These are phyloP conservation scores for Verticillium alfalfae DNA, from an alignment of 2,329 filamentous ascomycete species.

Conservation along the genomic window DNA sequence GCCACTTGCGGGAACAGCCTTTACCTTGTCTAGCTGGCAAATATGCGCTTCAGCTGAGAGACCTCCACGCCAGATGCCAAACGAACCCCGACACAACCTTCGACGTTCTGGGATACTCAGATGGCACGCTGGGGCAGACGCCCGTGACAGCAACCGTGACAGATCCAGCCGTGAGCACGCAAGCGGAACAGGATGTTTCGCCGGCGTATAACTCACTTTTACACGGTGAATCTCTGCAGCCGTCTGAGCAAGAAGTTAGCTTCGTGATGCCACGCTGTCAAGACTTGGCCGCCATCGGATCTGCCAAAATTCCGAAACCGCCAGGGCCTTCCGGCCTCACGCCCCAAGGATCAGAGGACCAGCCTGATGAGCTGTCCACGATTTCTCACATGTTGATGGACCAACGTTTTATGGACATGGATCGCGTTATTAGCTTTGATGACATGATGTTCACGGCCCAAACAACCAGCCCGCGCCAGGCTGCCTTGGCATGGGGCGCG, in stretches of 20 bases:
- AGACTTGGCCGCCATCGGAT: neutral
- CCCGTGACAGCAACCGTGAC: neutral
- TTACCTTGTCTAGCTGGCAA: constrained; percentile 12
- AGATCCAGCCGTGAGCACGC: neutral
- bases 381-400: constrained; percentile 25
- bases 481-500: constrained; percentile 1
- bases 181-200: neutral
- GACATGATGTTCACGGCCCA: constrained; percentile 24
- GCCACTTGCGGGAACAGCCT: constrained; percentile 4
- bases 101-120: constrained; percentile 12
- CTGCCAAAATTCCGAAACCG: neutral
- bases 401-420: constrained; percentile 23
- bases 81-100: constrained; percentile 7
- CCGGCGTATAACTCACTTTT: neutral
- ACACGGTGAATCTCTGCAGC: neutral
- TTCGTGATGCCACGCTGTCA: too few species aligned
- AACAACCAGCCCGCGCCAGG: neutral
- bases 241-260: neutral
- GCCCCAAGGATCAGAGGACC: constrained; percentile 3
- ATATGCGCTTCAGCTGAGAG: constrained; percentile 12
- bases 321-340: neutral
- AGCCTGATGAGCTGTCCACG: constrained; percentile 17
- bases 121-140: neutral
- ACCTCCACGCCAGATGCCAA: constrained; percentile 8
- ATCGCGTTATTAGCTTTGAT: constrained; percentile 27